Evolutionary conservation across 805 yeast species (phyloP), one percentile per base, ranked within the genome.

Genomic region (Candida gorgasii): DNA sequence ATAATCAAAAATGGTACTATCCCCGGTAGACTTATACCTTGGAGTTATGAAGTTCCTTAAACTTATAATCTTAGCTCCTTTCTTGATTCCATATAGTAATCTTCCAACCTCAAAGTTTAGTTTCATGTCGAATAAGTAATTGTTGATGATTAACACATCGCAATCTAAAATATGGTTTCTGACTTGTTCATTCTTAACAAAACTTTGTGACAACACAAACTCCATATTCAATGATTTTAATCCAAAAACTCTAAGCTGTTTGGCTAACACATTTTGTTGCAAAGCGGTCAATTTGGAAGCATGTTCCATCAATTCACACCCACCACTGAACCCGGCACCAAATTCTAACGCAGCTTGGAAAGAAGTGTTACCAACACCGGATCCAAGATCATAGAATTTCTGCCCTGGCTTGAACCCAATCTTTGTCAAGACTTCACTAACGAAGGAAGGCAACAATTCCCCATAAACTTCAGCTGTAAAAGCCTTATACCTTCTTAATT

Each of bases 341-440:
- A 78, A 80, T 54, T 89, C 96, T 26, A 90, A 61, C 0, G 96
- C 89, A 0, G 96, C 95, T 59, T 89, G 97, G 31, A 89, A 74
- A 0, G 86, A 84, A 44, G 96, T 88, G 57, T 90, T 90, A 0
- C 97, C 97, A 12, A 90, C 97, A 12, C 97, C 97, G 0, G 96
- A 88, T 0, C 97, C 97, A 17, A 90, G 69, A 62, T 90, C 97
- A 48, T 90, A 80, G 54, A 89, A 89, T n/a, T 70, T 76, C 33
- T 78, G 75, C 1, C 61, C 63, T 1, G 78, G 70, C 27, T 67
- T 61, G 38, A 89, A 63, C 1, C 72, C 74, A 38, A 89, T 83
- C 54, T 83, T 85, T 8, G 68, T 61, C 34, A 71, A 51, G 3
- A 86, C 84, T 50, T 73, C 79, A 30, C 89, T 75, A 31, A 86